phyloP scores from a whole-genome alignment of 2,329 filamentous ascomycete genomes.

The Talaromyces sp. region DNA sequence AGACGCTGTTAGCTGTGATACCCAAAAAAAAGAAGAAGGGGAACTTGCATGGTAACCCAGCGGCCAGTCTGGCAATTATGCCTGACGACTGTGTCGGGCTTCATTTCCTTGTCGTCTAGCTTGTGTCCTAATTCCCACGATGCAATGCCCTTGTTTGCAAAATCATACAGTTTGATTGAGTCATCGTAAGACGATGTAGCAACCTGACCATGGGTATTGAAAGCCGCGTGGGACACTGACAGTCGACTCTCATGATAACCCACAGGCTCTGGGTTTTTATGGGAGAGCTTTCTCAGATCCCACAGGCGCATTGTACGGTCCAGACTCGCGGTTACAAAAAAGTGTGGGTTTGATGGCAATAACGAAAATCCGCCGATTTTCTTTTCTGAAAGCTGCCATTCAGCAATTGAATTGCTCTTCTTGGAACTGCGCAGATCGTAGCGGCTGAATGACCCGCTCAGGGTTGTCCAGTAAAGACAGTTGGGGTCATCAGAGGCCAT shows the following conservation, averaged over 20 bases:
- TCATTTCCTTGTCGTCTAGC: constrained; percentile 59
- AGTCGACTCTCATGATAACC: constrained; percentile 78
- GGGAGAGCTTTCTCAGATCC: constrained; percentile 74
- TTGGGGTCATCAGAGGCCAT: constrained; percentile 67
- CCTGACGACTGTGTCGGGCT: constrained; percentile 61
- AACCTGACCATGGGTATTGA: constrained; percentile 77
- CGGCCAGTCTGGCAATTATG: constrained; percentile 96
- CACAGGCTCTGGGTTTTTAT: constrained; percentile 61
- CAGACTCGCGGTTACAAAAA: constrained; percentile 82
- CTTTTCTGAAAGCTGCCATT: constrained; percentile 77
- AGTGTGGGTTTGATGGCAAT: constrained; percentile 72
- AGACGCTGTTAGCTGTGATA: not conserved
- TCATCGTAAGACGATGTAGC: constrained; percentile 95
- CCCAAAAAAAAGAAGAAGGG: constrained; percentile 19
- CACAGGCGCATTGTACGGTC: constrained; percentile 88
- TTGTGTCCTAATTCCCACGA: constrained; percentile 57
- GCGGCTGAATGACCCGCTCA: constrained; percentile 73
- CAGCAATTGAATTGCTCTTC: constrained; percentile 49
- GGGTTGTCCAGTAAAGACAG: constrained; percentile 77
- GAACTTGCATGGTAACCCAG: constrained; percentile 76
- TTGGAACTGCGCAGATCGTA: constrained; percentile 64
- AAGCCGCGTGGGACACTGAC: constrained; percentile 88
- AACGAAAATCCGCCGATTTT: constrained; percentile 94
- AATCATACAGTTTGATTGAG: constrained; percentile 86
- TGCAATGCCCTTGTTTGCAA: constrained; percentile 52